phyloP scores from a whole-genome alignment of 1,139 yeast species.

The Kluyveromyces sp. region DNA sequence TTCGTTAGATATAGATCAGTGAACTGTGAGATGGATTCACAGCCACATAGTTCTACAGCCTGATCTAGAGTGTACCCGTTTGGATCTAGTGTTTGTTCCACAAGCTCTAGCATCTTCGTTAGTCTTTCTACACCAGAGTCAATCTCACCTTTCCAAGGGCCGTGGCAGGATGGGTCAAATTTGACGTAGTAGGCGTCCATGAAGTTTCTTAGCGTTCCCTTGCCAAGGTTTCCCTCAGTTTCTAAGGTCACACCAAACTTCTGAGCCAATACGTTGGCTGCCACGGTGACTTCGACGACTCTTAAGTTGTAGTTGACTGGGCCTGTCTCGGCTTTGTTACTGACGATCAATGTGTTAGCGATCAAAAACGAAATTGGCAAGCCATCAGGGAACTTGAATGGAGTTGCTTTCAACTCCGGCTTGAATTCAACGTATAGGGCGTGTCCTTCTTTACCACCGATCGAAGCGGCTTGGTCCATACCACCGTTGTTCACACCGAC shows the following conservation, averaged over 20 bases:
- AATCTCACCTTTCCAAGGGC: constrained; percentile 45
- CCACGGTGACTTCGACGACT: constrained; percentile 62
- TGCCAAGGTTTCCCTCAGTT: constrained; percentile 49
- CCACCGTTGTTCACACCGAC: constrained; percentile 75
- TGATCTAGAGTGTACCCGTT: constrained; percentile 49
- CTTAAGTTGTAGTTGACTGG: constrained; percentile 63
- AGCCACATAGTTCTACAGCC: constrained; percentile 41
- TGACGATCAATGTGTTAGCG: constrained; percentile 55
- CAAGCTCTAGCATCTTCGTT: constrained; percentile 36
- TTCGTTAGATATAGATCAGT: constrained; percentile 41
- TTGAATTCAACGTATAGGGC: constrained; percentile 57
- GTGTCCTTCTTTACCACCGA: constrained; percentile 56
- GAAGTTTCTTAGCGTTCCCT: constrained; percentile 63
- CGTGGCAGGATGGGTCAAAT: constrained; percentile 17
- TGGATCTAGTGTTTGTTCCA: constrained; percentile 36
- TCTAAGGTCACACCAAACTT: constrained; percentile 40
- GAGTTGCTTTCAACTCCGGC: constrained; percentile 50
- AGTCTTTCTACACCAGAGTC: constrained; percentile 41
- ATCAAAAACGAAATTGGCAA: constrained; percentile 45
- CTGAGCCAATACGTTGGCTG: constrained; percentile 51
- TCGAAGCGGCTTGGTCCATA: constrained; percentile 71
- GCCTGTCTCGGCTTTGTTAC: constrained; percentile 65
- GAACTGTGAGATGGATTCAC: constrained; percentile 39
- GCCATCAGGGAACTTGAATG: constrained; percentile 49
- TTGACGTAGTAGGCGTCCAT: constrained; percentile 45